phyloP scores from a whole-genome alignment of 2,329 filamentous ascomycete species.

The Phialemoniopsis sp. region DNA sequence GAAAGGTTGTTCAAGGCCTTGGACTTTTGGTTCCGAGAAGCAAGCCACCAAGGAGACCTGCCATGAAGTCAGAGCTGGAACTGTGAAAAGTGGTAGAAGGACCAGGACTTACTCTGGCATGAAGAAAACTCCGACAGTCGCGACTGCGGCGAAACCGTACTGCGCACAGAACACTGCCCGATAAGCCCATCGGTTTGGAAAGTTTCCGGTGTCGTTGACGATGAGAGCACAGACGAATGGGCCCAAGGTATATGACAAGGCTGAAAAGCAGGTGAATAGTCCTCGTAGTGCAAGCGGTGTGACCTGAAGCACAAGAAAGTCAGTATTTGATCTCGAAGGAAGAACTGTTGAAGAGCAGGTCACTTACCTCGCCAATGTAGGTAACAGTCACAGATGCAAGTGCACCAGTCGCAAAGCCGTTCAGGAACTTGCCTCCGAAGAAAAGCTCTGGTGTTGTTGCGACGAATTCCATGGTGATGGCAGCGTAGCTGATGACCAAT shows the following conservation, averaged over 20 bases:
- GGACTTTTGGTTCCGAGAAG: conserved; percentile 17
- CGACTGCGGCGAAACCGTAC: conserved; percentile 16
- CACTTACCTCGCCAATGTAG: conserved; percentile 12
- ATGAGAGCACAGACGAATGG: conserved; percentile 15
- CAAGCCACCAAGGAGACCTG: conserved; percentile 28
- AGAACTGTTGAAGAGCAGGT: no score
- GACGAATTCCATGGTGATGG: conserved; percentile 27
- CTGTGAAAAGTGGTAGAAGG: no score
- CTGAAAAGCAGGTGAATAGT: conserved; percentile 11
- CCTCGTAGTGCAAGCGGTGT: conserved; percentile 16
- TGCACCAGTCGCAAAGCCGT: conserved; percentile 22
- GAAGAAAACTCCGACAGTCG: conserved; percentile 14
- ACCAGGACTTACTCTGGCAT: conserved; percentile 22
- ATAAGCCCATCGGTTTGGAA: conserved; percentile 15
- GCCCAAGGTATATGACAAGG: conserved; percentile 14
- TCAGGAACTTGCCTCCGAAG: conserved; percentile 30
- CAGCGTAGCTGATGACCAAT: conserved; percentile 23
- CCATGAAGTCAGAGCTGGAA: not conserved
- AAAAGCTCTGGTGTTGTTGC: conserved; percentile 28
- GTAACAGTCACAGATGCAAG: conserved; percentile 7
- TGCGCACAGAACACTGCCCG: conserved; percentile 17
- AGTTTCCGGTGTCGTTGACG: conserved; percentile 10
- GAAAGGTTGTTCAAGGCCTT: conserved; percentile 22
- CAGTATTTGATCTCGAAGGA: no score
- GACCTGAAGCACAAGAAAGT: conserved; percentile 5